These are phyloP conservation scores for Physaria fendleri DNA, from an alignment of 345 rosid genomes.

Conservation along the genomic window DNA sequence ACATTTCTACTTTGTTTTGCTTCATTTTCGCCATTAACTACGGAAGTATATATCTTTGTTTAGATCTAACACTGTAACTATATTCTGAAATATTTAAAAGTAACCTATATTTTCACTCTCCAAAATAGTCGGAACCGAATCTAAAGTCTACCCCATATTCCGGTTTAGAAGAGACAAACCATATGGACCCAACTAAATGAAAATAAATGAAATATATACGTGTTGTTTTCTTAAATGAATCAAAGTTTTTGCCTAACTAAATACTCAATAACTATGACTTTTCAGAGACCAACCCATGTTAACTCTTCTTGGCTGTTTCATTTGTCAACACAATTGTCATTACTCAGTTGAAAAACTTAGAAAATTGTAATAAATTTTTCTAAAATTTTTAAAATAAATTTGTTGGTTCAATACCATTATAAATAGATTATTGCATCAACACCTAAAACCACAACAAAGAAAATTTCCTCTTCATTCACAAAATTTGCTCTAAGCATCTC, in stretches of 20 bases:
- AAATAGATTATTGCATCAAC: conserved; percentile 9
- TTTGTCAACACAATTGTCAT: background rate
- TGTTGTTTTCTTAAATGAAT: background rate
- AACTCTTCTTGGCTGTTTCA: background rate
- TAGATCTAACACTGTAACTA: no score
- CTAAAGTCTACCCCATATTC: no score
- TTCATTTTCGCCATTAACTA: conserved; percentile 2
- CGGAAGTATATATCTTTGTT: conserved; percentile 4
- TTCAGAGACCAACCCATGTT: conserved; percentile 5
- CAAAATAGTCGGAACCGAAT: no score
- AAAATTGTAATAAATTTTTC: background rate
- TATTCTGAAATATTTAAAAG: no score
- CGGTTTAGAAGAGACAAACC: no score
- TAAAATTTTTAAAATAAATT: background rate
- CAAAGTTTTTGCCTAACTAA: background rate
- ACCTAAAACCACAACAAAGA: background rate
- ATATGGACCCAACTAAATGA: no score
- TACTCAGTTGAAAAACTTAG: background rate
- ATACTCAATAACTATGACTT: background rate
- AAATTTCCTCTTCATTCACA: background rate
- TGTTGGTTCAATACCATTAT: background rate
- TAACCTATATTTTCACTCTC: no score
- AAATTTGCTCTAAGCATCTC: background rate
- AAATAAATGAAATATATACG: no score
- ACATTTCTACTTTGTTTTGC: conserved; percentile 16